phyloP scores from a whole-genome alignment of 2,329 filamentous ascomycete genomes.

The Phialophora chinensis region DNA sequence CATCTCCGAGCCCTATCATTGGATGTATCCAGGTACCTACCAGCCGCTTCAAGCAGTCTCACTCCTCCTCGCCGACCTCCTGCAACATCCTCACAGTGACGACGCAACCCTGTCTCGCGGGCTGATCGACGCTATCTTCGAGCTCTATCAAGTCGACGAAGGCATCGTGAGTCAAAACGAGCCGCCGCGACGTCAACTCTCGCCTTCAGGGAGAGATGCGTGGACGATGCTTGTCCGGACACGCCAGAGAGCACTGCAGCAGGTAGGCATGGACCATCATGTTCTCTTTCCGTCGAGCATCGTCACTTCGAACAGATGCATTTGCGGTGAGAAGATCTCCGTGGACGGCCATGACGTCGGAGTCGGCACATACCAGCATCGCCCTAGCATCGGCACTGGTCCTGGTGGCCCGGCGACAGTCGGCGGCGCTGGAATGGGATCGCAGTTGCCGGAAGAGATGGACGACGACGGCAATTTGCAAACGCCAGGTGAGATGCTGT shows the following conservation, averaged over 20 bases:
- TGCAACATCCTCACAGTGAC: conserved; percentile 36
- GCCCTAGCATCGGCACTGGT: neutral
- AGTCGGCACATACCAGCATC: neutral
- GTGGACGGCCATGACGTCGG: neutral
- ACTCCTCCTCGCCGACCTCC: conserved; percentile 37
- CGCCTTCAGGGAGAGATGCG: conserved; percentile 32
- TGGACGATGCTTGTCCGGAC: conserved; percentile 34
- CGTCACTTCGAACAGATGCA: conserved; percentile 27
- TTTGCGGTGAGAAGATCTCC: conserved; percentile 33
- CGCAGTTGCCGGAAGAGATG: conserved; percentile 6
- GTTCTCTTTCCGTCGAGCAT: conserved; percentile 30
- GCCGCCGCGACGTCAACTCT: conserved; percentile 31
- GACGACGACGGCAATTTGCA: neutral
- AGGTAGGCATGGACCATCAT: conserved; percentile 34
- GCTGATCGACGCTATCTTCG: conserved; percentile 37
- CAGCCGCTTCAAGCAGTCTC: conserved; percentile 38
- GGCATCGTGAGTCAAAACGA: conserved; percentile 33
- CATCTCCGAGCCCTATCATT: conserved; percentile 36
- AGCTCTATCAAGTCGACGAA: conserved; percentile 36
- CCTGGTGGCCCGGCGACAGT: neutral
- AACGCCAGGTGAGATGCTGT: conserved; percentile 17
- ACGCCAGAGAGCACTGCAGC: conserved; percentile 32
- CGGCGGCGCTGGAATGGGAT: neutral
- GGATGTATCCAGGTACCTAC: conserved; percentile 41
- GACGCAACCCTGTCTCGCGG: conserved; percentile 34